phyloP scores from a whole-genome alignment of 2,329 filamentous ascomycete species.

The Tympanopsis confertula region DNA sequence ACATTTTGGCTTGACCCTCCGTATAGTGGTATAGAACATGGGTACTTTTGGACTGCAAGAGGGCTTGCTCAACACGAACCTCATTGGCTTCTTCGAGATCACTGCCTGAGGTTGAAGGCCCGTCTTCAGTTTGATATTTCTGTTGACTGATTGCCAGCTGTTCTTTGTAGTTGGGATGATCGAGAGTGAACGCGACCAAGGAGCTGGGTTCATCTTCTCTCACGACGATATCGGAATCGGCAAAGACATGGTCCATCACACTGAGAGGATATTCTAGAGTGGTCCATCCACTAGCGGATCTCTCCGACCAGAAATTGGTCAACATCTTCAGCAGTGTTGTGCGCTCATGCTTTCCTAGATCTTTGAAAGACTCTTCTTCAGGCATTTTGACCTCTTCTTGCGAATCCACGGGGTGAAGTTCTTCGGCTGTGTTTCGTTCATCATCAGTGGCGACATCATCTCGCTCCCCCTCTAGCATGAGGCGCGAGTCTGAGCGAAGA shows the following conservation, averaged over 20 bases:
- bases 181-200: slow-evolving; percentile 83
- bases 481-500: neutral
- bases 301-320: slow-evolving; percentile 95
- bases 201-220: slow-evolving; percentile 96
- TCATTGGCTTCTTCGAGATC: slow-evolving; percentile 38
- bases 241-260: slow-evolving; percentile 85
- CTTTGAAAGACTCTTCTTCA: neutral
- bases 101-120: slow-evolving; percentile 19
- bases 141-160: slow-evolving; percentile 62
- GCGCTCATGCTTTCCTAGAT: neutral
- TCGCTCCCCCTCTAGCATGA: neutral
- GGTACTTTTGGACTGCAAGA: slow-evolving; percentile 75
- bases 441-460: neutral
- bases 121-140: slow-evolving; percentile 7
- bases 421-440: neutral
- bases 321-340: slow-evolving; percentile 64
- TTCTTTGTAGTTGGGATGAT: slow-evolving; percentile 72
- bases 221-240: slow-evolving; percentile 92
- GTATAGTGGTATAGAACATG: slow-evolving; percentile 94
- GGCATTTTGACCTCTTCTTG: neutral
- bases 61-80: slow-evolving; percentile 60
- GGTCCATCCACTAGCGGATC: slow-evolving; percentile 89
- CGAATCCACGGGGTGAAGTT: neutral
- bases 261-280: slow-evolving; percentile 84
- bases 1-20: slow-evolving; percentile 85